These are phyloP conservation scores for Clarireedia hainanense DNA, from an alignment of 2,329 filamentous ascomycete species.

Conservation along the genomic window DNA sequence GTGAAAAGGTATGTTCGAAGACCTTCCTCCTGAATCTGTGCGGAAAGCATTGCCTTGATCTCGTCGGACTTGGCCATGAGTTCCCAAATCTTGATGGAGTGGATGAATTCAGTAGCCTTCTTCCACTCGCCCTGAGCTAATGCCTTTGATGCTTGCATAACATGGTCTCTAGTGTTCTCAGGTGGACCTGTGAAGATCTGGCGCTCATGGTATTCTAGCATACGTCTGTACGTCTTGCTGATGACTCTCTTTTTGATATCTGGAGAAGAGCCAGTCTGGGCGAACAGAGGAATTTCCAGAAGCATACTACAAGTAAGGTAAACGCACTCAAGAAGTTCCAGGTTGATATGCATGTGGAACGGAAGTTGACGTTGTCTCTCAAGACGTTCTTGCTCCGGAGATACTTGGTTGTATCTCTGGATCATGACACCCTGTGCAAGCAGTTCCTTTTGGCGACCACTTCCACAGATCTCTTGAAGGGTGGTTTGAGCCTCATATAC, in stretches of 20 bases:
- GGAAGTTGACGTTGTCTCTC: constrained; percentile 96
- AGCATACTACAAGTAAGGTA: constrained; percentile 99
- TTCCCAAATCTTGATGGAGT: constrained; percentile 99
- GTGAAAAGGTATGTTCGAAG: constrained; percentile 98
- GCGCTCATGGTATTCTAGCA: constrained; percentile 98
- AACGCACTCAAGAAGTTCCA: constrained; percentile 94
- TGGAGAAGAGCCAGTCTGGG: constrained; percentile 91
- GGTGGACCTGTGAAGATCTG: constrained; percentile 98
- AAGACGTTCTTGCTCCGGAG: constrained; percentile 92
- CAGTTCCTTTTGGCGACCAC: constrained; percentile 94
- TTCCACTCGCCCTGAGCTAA: constrained; percentile 97
- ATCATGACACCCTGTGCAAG: constrained; percentile 98
- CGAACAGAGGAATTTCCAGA: constrained; percentile 92
- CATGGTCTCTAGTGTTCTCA: constrained; percentile 97
- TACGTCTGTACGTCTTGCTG: constrained; percentile 98
- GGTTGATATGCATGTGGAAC: constrained; percentile 99
- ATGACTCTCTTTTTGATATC: constrained; percentile 97
- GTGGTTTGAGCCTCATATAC: constrained; percentile 98
- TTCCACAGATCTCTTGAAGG: constrained; percentile 95
- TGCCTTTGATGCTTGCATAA: constrained; percentile 98
- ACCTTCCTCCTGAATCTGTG: constrained; percentile 98
- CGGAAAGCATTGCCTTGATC: constrained; percentile 95
- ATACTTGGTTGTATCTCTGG: constrained; percentile 92
- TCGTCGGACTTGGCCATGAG: constrained; percentile 86
- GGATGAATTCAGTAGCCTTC: constrained; percentile 87